Base-by-base conservation (phyloP, 345 rosid genomes). In the Nephelium lappaceum region DNA sequence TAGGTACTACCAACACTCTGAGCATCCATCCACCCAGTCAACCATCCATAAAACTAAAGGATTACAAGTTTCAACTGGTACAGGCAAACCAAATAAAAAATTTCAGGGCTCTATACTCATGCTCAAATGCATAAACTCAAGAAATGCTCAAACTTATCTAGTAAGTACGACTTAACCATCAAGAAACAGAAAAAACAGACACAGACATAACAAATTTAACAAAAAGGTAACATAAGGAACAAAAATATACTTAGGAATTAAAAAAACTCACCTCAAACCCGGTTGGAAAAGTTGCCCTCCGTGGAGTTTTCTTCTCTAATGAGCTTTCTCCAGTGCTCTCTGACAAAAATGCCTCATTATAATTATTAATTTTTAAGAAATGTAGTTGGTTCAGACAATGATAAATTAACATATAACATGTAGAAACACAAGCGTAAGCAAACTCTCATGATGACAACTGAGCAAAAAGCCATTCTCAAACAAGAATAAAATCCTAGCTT, bases 211-310 rank as follows among this genome's bases (percentile, higher is more conserved):
- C 49, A 39, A n/a, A 5, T 60, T 23, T 19, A 67, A 45, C n/a
- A n/a, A 10, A 62, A 68, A 18, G 71, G 71, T 14, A 41, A 68
- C 53, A 68, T 39, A 11, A 68, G 24, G 71, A n/a, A 66, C 23
- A 49, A 12, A 25, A 51, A 21, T 18, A 55, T 64, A 27, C 12
- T 63, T 21, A 5, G 9, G 27, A 12, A n/a, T 18, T 15, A 74
- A 25, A 23, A 71, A 23, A 4, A 36, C 67, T 83, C 70, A 92
- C 99, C 91, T 93, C 97, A 83, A 92, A 84, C 75, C 89, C 97
- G 81, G 81, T 86, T 6, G 97, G 99, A 83, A 95, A 95, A 81
- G 88, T 87, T 60, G 87, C 86, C 57, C 76, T 73, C n/a, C 80
- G 70, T 55, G 9, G 74, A 25, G 88, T 4, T 36, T 67, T 86